Base-by-base conservation (phyloP, 768 basidiomycete species). In the Phaeotremella fagi region DNA sequence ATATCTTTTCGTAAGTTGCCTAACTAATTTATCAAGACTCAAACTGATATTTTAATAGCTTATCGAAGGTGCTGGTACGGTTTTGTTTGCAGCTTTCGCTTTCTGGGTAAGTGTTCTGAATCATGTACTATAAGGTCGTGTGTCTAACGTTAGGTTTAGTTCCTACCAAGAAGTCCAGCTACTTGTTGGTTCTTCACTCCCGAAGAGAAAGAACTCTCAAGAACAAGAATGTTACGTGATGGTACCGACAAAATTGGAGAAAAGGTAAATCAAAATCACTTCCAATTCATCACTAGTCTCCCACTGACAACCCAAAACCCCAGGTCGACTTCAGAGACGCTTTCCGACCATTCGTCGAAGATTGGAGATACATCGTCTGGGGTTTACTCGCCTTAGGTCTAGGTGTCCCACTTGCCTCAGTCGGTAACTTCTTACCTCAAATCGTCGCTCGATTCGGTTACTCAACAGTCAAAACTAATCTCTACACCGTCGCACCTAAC, bases 401-500 rank as follows among this genome's bases (percentile, higher is more conserved):
- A 16, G 63, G 80, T 9, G 80, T 82, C 4, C 80, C 80, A 1
- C 68, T 80, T 11, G 79, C 80, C 1, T 79, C 78, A n/a, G 79
- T 80, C 53, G 80, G 80, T 63, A 80, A 80, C 56, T 81, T 81
- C 63, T 71, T 82, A 14, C 80, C 79, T 0, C 80, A 81, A 41
- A 79, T 79, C 28, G 77, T 78, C 23, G 76, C 74, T 7, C 78
- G 78, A 48, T 70, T 80, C 3, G 77, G 77, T 14, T 79, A 78
- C 60, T 78, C 77, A 2, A 77, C 78, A 2, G 71, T 81, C 59
- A 79, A 78, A 57, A 82, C 81, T 12, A 82, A 82, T 55, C 70
- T 82, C 22, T 76, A 75, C 56, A 82, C 81, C 16, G 78, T 81
- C 26, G 81, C 80, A 9, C 81, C 81, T 22, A 80, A 81, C 58